phyloP scores from a whole-genome alignment of 441 rosid species.

The Erodium texanum region DNA sequence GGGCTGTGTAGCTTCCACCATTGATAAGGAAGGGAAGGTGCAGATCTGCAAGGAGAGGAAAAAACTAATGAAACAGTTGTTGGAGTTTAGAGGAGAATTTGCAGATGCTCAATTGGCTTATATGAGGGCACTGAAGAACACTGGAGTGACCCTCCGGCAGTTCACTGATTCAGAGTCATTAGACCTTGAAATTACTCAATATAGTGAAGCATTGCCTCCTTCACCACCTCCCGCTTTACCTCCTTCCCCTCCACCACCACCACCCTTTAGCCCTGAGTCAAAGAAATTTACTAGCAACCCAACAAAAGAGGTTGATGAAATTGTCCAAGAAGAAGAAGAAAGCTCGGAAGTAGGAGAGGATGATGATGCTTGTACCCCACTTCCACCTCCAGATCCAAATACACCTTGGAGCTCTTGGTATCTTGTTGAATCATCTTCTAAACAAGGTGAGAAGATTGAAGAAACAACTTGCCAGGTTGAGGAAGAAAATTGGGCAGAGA shows the following conservation, averaged over 20 bases:
- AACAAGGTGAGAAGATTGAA: conserved; percentile 9
- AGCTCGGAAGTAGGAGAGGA: conserved; percentile 20
- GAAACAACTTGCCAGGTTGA: conserved; percentile 35
- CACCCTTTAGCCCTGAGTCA: conserved; percentile 54
- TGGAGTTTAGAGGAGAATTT: conserved; percentile 61
- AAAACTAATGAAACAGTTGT: conserved; percentile 70
- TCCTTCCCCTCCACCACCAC: conserved; percentile 76
- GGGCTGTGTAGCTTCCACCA: conserved; percentile 85
- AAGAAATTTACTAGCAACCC: conserved; percentile 22
- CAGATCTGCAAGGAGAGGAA: conserved; percentile 68
- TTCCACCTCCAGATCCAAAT: conserved; percentile 34
- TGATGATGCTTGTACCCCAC: conserved; percentile 26
- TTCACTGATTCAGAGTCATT: conserved; percentile 82
- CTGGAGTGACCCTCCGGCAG: conserved; percentile 84
- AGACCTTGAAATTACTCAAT: conserved; percentile 49
- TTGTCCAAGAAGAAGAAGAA: too few relatives aligned
- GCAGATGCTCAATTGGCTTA: conserved; percentile 71
- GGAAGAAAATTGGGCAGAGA: conserved; percentile 70
- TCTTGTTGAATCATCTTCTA: too few relatives aligned
- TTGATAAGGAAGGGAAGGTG: conserved; percentile 74
- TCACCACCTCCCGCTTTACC: conserved; percentile 55
- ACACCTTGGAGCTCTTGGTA: conserved; percentile 36
- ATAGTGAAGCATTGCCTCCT: conserved; percentile 28
- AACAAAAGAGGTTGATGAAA: too few relatives aligned
- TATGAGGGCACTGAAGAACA: conserved; percentile 74